Evolutionary conservation across 257 asterid genomes (phyloP), one percentile per base, ranked within the genome.

Genomic region (Ajuga chamaepitys): DNA sequence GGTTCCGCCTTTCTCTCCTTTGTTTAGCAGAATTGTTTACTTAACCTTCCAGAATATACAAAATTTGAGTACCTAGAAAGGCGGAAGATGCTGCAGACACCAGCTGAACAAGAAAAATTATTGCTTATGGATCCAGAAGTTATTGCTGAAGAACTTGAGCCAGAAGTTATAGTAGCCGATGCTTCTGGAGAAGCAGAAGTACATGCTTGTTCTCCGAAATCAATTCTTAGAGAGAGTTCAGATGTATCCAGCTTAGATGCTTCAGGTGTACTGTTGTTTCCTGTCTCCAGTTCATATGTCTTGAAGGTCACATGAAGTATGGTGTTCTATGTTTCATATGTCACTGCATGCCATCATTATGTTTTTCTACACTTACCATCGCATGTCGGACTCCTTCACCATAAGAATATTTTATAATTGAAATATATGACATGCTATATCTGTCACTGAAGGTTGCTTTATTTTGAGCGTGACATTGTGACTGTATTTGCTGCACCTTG

Each of bases 91-190:
- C 89, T 87, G 50, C 83, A 81, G 76, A 78, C 85, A 58, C 78
- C 88, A 72, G 75, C 88, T 24, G 98, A 88, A 74, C 86, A 37
- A 72, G 93, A 87, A 61, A 87, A 80, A 59, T 66, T 89, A 63
- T 67, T 92, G 74, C 68, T 58, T 7, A 72, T 64, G 73, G 61
- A 75, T 58, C 96, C 99, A 30, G 77, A 86, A 71, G 87, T 89
- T 65, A 81, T 87, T 70, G 90, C 95, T 63, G 99, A 86, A 58
- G 86, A 86, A 71, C 28, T 82, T 62, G 86, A 78, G 77, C 83
- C 77, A 62, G 87, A 80, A 70, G 73, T 34, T 64, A 12, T 6
- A 13, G 53, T 61, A 44, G 59, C 66, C 13, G 80, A 48, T 57
- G 67, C 77, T 71, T 73, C 70, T 66, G 85, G 62, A 66, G 72